Evolutionary conservation across 2,329 filamentous ascomycete species (phyloP).

Genomic region (Sporothrix pseudoabietina): DNA sequence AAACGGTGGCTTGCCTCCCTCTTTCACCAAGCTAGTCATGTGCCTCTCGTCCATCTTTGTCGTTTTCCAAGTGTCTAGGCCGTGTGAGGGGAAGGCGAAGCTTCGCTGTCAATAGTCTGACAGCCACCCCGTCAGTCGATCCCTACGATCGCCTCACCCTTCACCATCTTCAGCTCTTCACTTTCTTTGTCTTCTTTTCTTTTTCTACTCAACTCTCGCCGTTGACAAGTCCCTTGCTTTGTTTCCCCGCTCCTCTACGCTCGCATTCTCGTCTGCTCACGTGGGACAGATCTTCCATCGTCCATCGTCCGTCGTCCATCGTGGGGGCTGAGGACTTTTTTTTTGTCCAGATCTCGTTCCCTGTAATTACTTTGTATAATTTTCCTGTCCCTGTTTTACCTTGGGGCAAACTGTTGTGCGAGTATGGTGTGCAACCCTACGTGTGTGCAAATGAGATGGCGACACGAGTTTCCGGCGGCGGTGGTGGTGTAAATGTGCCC

Average conservation of each 20-base stretch:
- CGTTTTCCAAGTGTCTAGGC: neutral
- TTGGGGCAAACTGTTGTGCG: neutral
- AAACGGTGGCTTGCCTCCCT: neutral
- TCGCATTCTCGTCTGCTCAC: neutral
- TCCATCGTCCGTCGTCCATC: neutral
- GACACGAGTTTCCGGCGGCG: neutral
- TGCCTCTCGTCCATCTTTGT: neutral
- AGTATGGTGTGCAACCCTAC: neutral
- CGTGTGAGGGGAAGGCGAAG: neutral
- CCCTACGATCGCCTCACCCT: neutral
- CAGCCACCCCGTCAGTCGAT: neutral
- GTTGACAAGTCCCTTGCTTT: neutral
- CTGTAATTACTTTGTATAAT: neutral
- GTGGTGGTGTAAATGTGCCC: neutral
- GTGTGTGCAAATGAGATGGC: neutral
- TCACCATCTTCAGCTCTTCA: neutral
- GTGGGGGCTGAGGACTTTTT: neutral
- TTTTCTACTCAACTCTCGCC: neutral
- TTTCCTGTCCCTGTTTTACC: neutral
- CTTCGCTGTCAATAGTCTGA: neutral
- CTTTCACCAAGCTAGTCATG: neutral
- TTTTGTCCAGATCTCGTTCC: neutral
- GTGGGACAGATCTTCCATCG: constrained; percentile 1
- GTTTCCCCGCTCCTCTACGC: neutral
- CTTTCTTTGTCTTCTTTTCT: neutral